Evolutionary conservation across 805 yeast species (phyloP).

Genomic region (Hyphopichia homilentoma): DNA sequence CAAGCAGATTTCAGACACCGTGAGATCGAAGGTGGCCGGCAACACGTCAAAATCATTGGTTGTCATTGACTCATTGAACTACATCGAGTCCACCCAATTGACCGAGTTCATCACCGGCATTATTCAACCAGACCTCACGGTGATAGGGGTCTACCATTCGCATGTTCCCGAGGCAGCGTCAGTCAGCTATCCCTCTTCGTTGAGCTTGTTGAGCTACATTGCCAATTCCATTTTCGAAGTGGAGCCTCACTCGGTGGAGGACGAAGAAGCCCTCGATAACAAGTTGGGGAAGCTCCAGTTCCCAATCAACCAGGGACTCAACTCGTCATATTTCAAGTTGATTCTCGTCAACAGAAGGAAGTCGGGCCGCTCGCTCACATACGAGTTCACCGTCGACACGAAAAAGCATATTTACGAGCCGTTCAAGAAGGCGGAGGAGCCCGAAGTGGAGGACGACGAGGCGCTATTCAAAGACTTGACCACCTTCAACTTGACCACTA

Average conservation of each 20-base stretch:
- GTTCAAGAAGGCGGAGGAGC: slow-evolving; percentile 16
- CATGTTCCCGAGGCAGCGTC: slow-evolving; percentile 35
- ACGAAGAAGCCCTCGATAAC: slow-evolving; percentile 47
- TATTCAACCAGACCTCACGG: slow-evolving; percentile 26
- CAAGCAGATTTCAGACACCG: slow-evolving; percentile 14
- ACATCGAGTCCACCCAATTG: slow-evolving; percentile 43
- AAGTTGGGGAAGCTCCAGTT: slow-evolving; percentile 38
- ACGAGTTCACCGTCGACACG: slow-evolving; percentile 52
- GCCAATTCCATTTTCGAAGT: slow-evolving; percentile 73
- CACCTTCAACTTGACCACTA: slow-evolving; percentile 81
- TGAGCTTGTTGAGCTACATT: slow-evolving; percentile 58
- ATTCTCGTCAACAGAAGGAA: slow-evolving; percentile 68
- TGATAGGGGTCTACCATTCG: slow-evolving; percentile 36
- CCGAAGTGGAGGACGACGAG: slow-evolving; percentile 41
- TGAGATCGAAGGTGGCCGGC: slow-evolving; percentile 11
- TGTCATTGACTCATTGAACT: slow-evolving; percentile 68
- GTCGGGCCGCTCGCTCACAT: slow-evolving; percentile 73
- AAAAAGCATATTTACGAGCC: slow-evolving; percentile 38
- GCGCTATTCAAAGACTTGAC: slow-evolving; percentile 68
- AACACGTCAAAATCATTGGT: slow-evolving; percentile 36
- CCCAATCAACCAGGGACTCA: slow-evolving; percentile 44
- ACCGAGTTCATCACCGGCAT: slow-evolving; percentile 49
- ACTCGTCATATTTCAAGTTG: slow-evolving; percentile 44
- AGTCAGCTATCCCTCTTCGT: slow-evolving; percentile 51
- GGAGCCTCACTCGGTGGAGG: slow-evolving; percentile 39